These are phyloP conservation scores for Cystobasidium tubakii DNA, from an alignment of 768 basidiomycete species.

Conservation along the genomic window DNA sequence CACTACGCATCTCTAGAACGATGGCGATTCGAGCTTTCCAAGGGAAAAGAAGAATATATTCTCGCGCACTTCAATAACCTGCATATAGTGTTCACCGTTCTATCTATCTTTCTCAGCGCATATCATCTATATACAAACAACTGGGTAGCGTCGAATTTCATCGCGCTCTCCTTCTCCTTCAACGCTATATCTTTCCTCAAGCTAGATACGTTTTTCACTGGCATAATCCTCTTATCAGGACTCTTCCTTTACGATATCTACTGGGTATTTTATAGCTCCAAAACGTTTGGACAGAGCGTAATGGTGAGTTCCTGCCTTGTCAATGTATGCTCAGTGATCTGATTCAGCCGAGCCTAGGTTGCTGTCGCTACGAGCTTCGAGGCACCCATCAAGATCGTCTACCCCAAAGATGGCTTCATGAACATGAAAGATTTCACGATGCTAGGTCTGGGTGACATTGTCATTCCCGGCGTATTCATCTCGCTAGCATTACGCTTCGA, in stretches of 20 bases:
- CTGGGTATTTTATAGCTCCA: conserved; percentile 54
- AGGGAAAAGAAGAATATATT: conserved; percentile 45
- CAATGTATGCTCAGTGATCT: not conserved
- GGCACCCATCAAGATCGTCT: conserved; percentile 86
- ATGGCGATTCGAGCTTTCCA: conserved; percentile 38
- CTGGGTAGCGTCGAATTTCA: conserved; percentile 68
- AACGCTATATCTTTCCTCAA: conserved; percentile 72
- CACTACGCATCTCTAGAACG: conserved; percentile 43
- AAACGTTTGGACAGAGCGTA: conserved; percentile 33
- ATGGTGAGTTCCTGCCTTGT: conserved; percentile 7
- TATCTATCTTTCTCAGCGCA: conserved; percentile 62
- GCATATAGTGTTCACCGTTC: conserved; percentile 46
- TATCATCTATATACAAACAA: conserved; percentile 63
- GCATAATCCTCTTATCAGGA: conserved; percentile 70
- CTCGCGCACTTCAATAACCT: conserved; percentile 53
- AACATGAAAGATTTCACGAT: conserved; percentile 65
- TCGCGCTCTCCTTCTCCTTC: conserved; percentile 69
- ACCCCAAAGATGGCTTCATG: conserved; percentile 64
- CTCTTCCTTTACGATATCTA: conserved; percentile 90
- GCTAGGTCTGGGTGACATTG: conserved; percentile 87
- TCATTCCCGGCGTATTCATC: conserved; percentile 63
- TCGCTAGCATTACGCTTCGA: conserved; percentile 84
- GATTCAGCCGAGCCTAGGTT: not conserved
- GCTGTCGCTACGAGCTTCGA: conserved; percentile 78
- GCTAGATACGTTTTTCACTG: conserved; percentile 84